Evolutionary conservation across 23 red algal species (phyloP), one percentile per base, ranked within the genome.

Genomic region (Gracilaria gracilis): DNA sequence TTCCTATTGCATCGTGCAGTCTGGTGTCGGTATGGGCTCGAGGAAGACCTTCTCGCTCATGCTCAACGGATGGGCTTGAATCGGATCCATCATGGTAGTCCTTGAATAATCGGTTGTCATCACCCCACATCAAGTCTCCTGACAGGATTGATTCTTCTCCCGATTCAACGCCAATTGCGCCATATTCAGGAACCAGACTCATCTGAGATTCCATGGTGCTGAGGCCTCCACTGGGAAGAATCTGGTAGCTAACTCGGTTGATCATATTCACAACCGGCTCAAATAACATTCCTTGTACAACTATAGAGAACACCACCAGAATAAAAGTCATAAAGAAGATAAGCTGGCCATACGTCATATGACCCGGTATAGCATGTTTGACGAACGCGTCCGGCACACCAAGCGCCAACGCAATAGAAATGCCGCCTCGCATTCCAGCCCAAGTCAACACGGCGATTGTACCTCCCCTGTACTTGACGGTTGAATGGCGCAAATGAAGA

Each of bases 271-370:
- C 79, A 32, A 95, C 94, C 20, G 94, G 88, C 55, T 96, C 97
- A 75, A 99, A 99, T 20, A 96, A 65, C 71, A 99, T 86, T 27
- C 96, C 97, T 75, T 99, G 97, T 15, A 92, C 97, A 19, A 94
- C 65, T 64, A 96, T 95, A 48, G 94, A 96, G 73, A 91, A 99
- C 50, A 96, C 94, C 29, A 99, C 97, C 20, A 95, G 66, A 55
- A 82, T 91, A 83, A 95, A 99, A 0, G 94, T 96, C 88, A 99
- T 92, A 70, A 96, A 80, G 84, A 99, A 99, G 38, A 99, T 91
- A 35, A 99, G 65, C 35, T 93, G 88, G 51, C 93, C 88, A 48
- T 90, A 93, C 9, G 83, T 88, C 70, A 88, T 93, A 50, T 87
- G 82, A 61, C 79, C 86, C 21, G 89, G 89, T 46, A 91, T 57